phyloP scores from a whole-genome alignment of 306 rosid species.

The Mucuna pruriens region DNA sequence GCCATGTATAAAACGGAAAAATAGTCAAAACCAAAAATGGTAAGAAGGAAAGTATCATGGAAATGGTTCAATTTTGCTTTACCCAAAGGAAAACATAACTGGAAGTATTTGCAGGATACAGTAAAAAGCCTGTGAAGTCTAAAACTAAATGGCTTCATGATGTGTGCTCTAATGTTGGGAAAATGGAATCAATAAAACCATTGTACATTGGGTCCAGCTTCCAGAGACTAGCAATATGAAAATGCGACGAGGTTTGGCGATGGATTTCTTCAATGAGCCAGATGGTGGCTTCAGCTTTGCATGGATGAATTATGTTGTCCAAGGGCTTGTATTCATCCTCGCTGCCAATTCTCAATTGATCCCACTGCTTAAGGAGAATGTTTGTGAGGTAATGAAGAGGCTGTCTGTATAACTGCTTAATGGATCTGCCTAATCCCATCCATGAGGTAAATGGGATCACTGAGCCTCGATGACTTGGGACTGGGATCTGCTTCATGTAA shows the following conservation, averaged over 20 bases:
- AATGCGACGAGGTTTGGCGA: conserved; percentile 75
- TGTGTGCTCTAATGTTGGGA: conserved; percentile 54
- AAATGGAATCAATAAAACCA: conserved; percentile 73
- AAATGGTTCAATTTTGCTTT: background rate
- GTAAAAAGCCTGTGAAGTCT: conserved; percentile 27
- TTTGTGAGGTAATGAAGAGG: conserved; percentile 97
- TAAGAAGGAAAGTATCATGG: conserved; percentile 14
- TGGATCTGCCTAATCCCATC: conserved; percentile 85
- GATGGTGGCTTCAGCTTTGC: conserved; percentile 85
- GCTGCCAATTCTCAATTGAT: conserved; percentile 71
- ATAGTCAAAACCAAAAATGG: background rate
- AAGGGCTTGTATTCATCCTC: conserved; percentile 65
- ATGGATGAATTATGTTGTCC: conserved; percentile 77
- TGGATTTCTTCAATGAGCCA: conserved; percentile 95
- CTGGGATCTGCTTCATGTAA: conserved; percentile 82
- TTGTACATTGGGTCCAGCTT: conserved; percentile 66
- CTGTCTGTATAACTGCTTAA: conserved; percentile 82
- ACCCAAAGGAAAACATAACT: background rate
- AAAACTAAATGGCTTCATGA: conserved; percentile 42
- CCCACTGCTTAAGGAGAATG: conserved; percentile 85
- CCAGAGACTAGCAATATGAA: conserved; percentile 78
- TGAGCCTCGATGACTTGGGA: conserved; percentile 79
- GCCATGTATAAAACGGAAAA: background rate
- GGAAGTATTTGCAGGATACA: conserved; percentile 22
- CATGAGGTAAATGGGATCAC: conserved; percentile 81